Conservation (phyloP, 768 basidiomycete species). For the Kwoniella dejecticola region DNA sequence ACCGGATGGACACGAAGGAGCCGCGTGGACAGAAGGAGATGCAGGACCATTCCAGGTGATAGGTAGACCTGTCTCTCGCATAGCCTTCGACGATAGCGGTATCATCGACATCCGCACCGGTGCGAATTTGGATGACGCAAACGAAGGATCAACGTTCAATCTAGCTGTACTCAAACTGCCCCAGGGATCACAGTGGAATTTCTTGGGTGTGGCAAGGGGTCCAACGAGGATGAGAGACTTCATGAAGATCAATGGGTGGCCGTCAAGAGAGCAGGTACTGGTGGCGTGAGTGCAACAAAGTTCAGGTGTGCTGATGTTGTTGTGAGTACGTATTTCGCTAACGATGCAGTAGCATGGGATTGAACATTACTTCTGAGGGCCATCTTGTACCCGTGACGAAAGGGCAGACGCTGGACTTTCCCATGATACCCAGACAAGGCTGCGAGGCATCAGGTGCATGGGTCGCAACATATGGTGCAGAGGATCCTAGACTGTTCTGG, state of each 20-base stretch:
- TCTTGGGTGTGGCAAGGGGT: slow-evolving; percentile 23
- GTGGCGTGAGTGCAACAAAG: slow-evolving; percentile 26
- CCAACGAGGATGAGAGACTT: slow-evolving; percentile 18
- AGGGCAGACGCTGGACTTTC: slow-evolving; percentile 21
- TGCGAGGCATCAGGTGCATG: slow-evolving; percentile 5
- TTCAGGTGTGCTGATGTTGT: too few species aligned
- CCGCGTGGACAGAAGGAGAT: slow-evolving; percentile 10
- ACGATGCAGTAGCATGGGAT: slow-evolving; percentile 1
- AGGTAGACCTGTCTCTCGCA: slow-evolving; percentile 1
- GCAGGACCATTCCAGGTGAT: neutral
- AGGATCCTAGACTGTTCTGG: slow-evolving; percentile 27
- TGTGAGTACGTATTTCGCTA: neutral
- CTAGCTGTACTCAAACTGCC: slow-evolving; percentile 19
- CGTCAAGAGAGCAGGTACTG: slow-evolving; percentile 20
- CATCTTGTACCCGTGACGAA: slow-evolving; percentile 13
- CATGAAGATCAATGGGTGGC: slow-evolving; percentile 17
- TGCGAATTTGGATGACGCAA: neutral
- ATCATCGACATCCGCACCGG: slow-evolving; percentile 19
- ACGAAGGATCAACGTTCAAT: slow-evolving; percentile 21
- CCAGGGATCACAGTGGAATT: slow-evolving; percentile 18
- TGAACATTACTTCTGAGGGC: slow-evolving; percentile 23
- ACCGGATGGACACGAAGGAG: neutral
- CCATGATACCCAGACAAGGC: slow-evolving; percentile 20
- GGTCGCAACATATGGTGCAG: slow-evolving; percentile 20
- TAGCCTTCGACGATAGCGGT: slow-evolving; percentile 11